Evolutionary conservation across 2,329 filamentous ascomycete genomes (phyloP), one percentile per base, ranked within the genome.

Genomic region (Stagonosporopsis cucurbitacearum): DNA sequence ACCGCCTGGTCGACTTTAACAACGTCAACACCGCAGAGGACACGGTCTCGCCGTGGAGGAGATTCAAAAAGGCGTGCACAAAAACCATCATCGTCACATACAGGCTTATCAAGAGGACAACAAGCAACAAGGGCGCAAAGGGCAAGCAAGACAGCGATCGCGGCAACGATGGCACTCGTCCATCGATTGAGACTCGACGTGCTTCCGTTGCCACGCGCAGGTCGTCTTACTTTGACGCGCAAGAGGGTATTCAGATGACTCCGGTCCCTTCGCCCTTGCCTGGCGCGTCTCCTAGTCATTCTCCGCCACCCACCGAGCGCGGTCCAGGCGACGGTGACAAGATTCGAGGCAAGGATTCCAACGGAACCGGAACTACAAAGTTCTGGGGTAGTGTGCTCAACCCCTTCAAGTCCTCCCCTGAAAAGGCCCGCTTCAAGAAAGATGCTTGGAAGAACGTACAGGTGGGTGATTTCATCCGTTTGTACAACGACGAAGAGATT

Each of bases 401-500:
- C 70, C 86, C 86, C 26, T 82, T 85, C 42, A 82, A 86, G 57
- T 81, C 86, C 13, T 79, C 84, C 0, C 81, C 85, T 4, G 90
- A 89, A 50, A 89, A 85, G 45, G 91, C 93, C 30, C 85, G 90
- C 22, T 99, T 99, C 78, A 94, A 96, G 75, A 90, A 89, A 66
- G 93, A 97, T 70, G 88, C 87, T 39, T 99, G 95, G 95, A 99
- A 99, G 78, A 96, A 88, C 67, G 84, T 99, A 13, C 88, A 93
- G 67, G 95, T 99, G 8, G 95, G 95, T 43, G 95, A 99, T 75
- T 98, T 96, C 76, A 89, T 99, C 50, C 91, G 96, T 64, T 85
- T 99, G 46, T 98, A 97, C 79, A 97, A 96, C 69, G 90, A 96
- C 64, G 95, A 99, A 69, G 92, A 96, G 66, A 86, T 99, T 22